Percentiles rank a stretch among this genome's conserved stretches.
phyloP scores from a whole-genome alignment of 2,329 filamentous ascomycete genomes.

The Trichoderma pleuroti region DNA sequence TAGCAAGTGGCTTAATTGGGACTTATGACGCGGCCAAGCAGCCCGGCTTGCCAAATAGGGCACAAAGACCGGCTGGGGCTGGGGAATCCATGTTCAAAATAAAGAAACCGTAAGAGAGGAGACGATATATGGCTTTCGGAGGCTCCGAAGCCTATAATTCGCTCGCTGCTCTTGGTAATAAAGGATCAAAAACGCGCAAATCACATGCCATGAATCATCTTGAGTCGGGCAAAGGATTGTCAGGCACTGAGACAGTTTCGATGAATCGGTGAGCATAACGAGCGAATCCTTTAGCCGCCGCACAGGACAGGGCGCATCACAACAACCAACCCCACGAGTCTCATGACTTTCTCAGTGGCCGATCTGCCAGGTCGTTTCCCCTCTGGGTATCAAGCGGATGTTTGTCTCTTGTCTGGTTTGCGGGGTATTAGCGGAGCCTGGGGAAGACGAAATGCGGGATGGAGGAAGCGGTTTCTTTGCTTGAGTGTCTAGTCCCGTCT shows the following conservation, averaged over 20 bases:
- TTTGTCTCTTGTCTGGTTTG: background rate
- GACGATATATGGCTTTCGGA: background rate
- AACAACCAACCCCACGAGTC: background rate
- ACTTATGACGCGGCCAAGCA: background rate
- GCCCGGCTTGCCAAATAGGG: background rate
- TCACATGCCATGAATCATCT: background rate
- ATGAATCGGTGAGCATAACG: background rate
- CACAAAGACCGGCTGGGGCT: background rate
- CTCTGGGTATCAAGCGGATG: background rate
- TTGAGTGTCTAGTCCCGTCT: background rate
- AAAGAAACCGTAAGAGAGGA: background rate
- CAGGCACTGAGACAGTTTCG: background rate
- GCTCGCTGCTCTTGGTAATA: background rate
- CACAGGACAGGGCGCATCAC: background rate
- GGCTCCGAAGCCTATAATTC: background rate
- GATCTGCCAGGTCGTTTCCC: conserved; percentile 14
- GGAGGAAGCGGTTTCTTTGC: conserved; percentile 1
- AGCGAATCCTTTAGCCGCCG: background rate
- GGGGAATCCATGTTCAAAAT: background rate
- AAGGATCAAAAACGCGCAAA: background rate
- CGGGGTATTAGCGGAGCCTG: conserved; percentile 13
- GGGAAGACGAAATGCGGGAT: background rate
- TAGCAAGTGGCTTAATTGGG: background rate
- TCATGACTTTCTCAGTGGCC: conserved; percentile 8
- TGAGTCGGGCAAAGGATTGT: background rate